These are phyloP conservation scores for Luvunga scandens DNA, from an alignment of 345 rosid genomes.

Conservation along the genomic window DNA sequence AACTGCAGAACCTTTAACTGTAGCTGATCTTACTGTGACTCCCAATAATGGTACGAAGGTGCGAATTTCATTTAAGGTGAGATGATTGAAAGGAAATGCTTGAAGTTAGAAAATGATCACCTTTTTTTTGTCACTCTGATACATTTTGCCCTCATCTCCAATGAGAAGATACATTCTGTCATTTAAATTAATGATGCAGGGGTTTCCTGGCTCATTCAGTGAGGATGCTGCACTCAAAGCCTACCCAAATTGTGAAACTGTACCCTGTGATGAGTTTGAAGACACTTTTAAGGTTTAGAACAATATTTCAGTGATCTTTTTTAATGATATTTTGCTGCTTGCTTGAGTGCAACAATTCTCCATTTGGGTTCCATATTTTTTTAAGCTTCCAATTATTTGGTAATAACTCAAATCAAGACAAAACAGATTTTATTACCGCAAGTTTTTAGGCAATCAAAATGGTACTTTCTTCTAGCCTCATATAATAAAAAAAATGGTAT, in stretches of 20 bases:
- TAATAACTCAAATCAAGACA: background rate
- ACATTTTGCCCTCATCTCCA: background rate
- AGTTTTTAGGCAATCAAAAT: background rate
- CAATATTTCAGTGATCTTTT: background rate
- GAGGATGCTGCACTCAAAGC: constrained; percentile 72
- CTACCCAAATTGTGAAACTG: constrained; percentile 57
- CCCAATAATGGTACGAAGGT: constrained; percentile 30
- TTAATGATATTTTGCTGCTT: background rate
- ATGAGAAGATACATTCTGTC: background rate
- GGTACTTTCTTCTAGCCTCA: background rate
- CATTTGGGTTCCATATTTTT: background rate
- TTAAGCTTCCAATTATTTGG: background rate
- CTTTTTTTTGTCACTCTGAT: background rate
- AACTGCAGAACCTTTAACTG: constrained; percentile 47
- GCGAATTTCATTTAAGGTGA: constrained; percentile 55
- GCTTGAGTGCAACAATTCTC: background rate
- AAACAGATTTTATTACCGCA: background rate
- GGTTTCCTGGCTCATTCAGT: constrained; percentile 48
- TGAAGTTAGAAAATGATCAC: background rate
- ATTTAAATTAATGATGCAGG: constrained; percentile 32
- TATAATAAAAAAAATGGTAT: background rate
- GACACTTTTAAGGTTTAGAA: constrained; percentile 55
- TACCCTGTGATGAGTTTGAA: constrained; percentile 54
- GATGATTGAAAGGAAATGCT: background rate
- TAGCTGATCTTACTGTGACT: constrained; percentile 39